Evolutionary conservation across 768 basidiomycete genomes (phyloP).

Genomic region (Tulasnella calospora): DNA sequence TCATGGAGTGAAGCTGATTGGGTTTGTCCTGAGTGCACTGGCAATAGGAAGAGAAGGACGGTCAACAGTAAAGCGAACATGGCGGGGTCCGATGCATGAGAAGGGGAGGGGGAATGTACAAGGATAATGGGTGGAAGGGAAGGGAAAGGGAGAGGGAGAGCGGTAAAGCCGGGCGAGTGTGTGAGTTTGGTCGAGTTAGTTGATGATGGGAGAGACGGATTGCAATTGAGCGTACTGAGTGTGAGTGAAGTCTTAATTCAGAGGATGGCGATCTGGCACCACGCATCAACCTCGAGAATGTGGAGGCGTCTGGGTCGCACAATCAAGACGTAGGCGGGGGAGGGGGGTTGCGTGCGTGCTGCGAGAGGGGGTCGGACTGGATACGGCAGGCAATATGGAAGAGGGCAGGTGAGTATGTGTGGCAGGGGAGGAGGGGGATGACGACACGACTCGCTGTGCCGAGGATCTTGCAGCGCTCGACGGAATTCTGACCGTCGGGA

Average conservation of each 20-base stretch:
- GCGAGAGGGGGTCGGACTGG: not conserved
- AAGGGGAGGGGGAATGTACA: not conserved
- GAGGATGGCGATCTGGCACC: not conserved
- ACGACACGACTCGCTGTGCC: slow-evolving; percentile 2
- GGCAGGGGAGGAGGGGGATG: not conserved
- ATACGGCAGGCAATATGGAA: not conserved
- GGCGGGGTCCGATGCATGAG: not conserved
- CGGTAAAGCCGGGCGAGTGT: slow-evolving; percentile 9
- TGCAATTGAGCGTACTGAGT: not conserved
- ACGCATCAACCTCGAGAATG: not conserved
- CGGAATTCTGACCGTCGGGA: not conserved
- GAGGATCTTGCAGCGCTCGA: slow-evolving; percentile 5
- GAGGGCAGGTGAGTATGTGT: not conserved
- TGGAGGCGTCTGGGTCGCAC: not conserved
- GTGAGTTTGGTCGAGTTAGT: slow-evolving; percentile 12
- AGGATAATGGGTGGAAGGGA: not conserved
- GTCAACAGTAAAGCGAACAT: slow-evolving; percentile 9
- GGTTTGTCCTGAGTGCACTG: slow-evolving; percentile 6
- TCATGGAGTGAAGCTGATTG: not conserved
- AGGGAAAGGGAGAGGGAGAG: not conserved
- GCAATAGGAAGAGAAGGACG: slow-evolving; percentile 14
- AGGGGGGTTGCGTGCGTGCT: not conserved
- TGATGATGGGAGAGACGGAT: slow-evolving; percentile 5
- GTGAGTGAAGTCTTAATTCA: not conserved
- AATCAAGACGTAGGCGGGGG: not conserved